A percentile compares a stretch with the other conserved stretches of the same genome.
These are phyloP conservation scores for Cryphonectria naterciae DNA, from an alignment of 2,329 filamentous ascomycete genomes.

Conservation along the genomic window DNA sequence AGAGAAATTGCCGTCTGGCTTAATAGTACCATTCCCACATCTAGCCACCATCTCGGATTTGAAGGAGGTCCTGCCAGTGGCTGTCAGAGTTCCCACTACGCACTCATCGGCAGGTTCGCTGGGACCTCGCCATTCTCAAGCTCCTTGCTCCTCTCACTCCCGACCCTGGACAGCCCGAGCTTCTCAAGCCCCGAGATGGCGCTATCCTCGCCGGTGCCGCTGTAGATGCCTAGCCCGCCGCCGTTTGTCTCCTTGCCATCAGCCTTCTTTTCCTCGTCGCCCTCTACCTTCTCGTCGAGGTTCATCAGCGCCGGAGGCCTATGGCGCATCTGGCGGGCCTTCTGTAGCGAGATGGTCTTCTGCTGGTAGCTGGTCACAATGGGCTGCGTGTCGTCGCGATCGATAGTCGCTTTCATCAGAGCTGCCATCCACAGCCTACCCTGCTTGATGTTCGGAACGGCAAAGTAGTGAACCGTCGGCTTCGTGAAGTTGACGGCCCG, in stretches of 20 bases:
- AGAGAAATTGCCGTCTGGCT: neutral
- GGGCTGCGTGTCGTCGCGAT: constrained; percentile 78
- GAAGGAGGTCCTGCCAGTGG: neutral
- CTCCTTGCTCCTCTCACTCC: constrained; percentile 36
- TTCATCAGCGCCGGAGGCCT: constrained; percentile 88
- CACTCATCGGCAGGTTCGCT: constrained; percentile 36
- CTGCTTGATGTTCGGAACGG: constrained; percentile 85
- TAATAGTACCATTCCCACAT: neutral
- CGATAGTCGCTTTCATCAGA: constrained; percentile 97
- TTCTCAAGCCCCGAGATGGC: constrained; percentile 49
- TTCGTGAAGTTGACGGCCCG: constrained; percentile 97
- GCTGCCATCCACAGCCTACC: constrained; percentile 98
- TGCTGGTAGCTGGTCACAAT: constrained; percentile 95
- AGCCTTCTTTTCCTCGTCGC: constrained; percentile 31
- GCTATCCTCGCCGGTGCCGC: constrained; percentile 40
- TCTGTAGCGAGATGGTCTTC: constrained; percentile 90
- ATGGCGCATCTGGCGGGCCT: constrained; percentile 85
- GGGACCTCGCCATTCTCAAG: constrained; percentile 33
- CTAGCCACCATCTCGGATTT: too few species aligned
- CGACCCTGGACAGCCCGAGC: constrained; percentile 39
- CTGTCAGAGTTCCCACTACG: constrained; percentile 30
- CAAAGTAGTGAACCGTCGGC: constrained; percentile 96
- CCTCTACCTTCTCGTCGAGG: constrained; percentile 53
- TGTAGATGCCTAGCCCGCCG: constrained; percentile 45
- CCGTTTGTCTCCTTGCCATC: constrained; percentile 37